Evolutionary conservation across 2,329 filamentous ascomycete genomes (phyloP), one percentile per base, ranked within the genome.

Genomic region (Talaromyces verruculosus): DNA sequence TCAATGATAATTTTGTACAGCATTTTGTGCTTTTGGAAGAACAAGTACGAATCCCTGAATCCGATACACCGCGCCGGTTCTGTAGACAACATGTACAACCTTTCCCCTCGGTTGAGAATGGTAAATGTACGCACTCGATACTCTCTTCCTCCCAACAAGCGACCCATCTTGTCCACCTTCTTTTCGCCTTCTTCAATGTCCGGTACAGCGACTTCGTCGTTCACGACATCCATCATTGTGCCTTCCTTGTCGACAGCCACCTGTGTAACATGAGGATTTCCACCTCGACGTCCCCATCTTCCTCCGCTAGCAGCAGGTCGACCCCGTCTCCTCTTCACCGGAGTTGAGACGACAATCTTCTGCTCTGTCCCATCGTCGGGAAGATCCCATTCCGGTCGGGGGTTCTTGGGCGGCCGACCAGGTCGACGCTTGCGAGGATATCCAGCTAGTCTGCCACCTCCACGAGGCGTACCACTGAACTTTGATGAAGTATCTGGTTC

Each of bases 1-100:
- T 93, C 93, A 65, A 98, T 92, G 73, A 99, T 97, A 74, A 99
- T 97, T 82, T 99, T 99, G 86, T 93, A 95, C 15, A 99, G 89
- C 73, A 93, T 89, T 76, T 91, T 91, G 80, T 99, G 95, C 80
- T 98, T 99, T 69, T 95, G 96, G 84, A 99, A 99, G 84, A 99
- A 97, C 30, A 99, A 87, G 75, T 99, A 99, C 69, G 93, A 97
- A 83, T 99, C 95, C 71, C 95, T 87, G 84, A 99, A 99, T 17
- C 95, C 95, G 64, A 97, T 93, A 74, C 95, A 98, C 70, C 95
- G 91, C 28, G 95, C 95, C 5, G 95, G 96, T 76, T 99, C 95
- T 4, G 95, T 99, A 2, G 95, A 98, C 79, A 99, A 82, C 95
- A 99, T 99, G 86, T 99, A 99, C 11, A 96, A 87, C 65, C 93